phyloP scores from a whole-genome alignment of 192 early-diverging fungal genomes.

The Coemansia sp. region DNA sequence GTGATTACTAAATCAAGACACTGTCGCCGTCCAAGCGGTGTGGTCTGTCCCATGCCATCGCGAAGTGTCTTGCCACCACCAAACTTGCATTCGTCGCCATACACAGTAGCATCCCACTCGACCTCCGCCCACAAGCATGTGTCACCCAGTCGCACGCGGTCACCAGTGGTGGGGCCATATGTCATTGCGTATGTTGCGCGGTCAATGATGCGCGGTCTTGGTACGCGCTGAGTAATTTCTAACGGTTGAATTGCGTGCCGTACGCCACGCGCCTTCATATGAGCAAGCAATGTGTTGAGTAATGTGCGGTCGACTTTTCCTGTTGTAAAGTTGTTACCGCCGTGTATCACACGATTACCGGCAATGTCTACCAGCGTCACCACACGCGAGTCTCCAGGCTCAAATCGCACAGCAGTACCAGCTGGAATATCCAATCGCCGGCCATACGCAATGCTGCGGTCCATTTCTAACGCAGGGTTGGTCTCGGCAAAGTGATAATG shows the following conservation, averaged over 20 bases:
- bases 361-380: constrained; percentile 82
- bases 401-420: constrained; percentile 92
- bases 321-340: constrained; percentile 81
- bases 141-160: constrained; percentile 84
- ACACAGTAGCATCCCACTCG: constrained; percentile 85
- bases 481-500: constrained; percentile 97
- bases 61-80: constrained; percentile 92
- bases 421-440: constrained; percentile 88
- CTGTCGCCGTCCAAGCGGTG: constrained; percentile 61
- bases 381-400: constrained; percentile 88
- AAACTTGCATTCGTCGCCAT: constrained; percentile 97
- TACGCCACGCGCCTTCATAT: constrained; percentile 35
- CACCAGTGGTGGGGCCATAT: constrained; percentile 92
- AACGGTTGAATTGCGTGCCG: constrained; percentile 60
- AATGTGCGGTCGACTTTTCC: constrained; percentile 64
- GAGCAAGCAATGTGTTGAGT: constrained; percentile 10
- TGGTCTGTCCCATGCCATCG: constrained; percentile 93
- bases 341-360: constrained; percentile 73
- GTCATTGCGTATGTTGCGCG: constrained; percentile 82
- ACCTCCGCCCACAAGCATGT: constrained; percentile 80
- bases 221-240: constrained; percentile 46
- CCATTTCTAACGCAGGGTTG: constrained; percentile 78
- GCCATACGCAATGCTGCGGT: constrained; percentile 81
- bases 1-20: constrained; percentile 94
- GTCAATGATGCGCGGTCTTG: constrained; percentile 66